A percentile compares a stretch with the other conserved stretches of the same genome.
phyloP scores from a whole-genome alignment of 163 green algal genomes.

The Coccomyxa subellipsoidea region DNA sequence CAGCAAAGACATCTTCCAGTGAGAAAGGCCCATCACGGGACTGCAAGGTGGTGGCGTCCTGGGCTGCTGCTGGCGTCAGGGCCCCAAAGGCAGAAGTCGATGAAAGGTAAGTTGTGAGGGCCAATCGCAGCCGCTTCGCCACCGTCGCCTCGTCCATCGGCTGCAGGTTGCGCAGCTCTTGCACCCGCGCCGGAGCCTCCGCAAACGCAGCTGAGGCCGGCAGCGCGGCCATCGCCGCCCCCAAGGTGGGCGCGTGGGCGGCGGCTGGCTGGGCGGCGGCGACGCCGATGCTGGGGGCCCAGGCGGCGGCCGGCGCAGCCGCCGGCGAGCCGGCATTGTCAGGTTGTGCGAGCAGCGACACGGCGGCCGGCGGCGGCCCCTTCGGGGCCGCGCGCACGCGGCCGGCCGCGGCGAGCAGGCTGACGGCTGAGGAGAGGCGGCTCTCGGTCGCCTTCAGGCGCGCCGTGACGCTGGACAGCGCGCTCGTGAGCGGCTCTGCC shows the following conservation, averaged over 20 bases:
- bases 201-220: too few species aligned
- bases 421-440: not conserved
- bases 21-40: not conserved
- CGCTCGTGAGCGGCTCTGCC: not conserved
- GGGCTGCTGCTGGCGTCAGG: not conserved
- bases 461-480: not conserved
- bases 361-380: too few species aligned
- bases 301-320: too few species aligned
- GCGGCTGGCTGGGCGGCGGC: too few species aligned
- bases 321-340: too few species aligned
- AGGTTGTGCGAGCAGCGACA: too few species aligned
- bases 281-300: too few species aligned
- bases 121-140: not conserved
- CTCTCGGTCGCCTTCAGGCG: not conserved
- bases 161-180: not conserved
- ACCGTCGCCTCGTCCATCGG: not conserved
- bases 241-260: too few species aligned
- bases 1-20: not conserved
- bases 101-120: not conserved
- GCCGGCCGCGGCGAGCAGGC: not conserved
- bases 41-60: not conserved
- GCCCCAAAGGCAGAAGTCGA: not conserved
- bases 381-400: too few species aligned
- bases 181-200: too few species aligned
- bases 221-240: too few species aligned